Evolutionary conservation across 2,329 filamentous ascomycete species (phyloP).

Genomic region (Zelopaecilomyces penicillatus): DNA sequence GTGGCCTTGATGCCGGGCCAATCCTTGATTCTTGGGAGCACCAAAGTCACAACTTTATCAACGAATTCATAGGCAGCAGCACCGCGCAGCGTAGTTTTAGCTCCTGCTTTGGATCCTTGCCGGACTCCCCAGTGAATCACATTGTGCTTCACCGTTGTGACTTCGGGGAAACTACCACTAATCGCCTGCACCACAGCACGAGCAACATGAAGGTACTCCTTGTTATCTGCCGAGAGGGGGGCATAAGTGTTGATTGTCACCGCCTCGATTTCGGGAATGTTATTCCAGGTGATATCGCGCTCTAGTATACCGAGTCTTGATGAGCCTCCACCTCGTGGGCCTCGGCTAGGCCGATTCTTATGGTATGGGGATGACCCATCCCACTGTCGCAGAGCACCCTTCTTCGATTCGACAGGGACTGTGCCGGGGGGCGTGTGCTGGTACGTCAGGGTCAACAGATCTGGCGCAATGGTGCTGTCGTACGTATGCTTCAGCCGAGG

Average conservation of each 20-base stretch:
- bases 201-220: slow-evolving; percentile 69
- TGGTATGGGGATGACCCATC: slow-evolving; percentile 88
- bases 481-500: slow-evolving; percentile 87
- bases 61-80: slow-evolving; percentile 85
- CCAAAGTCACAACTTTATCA: slow-evolving; percentile 80
- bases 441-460: slow-evolving; percentile 85
- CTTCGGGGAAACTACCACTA: slow-evolving; percentile 62
- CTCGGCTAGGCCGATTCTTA: slow-evolving; percentile 78
- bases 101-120: slow-evolving; percentile 61
- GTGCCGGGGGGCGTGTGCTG: slow-evolving; percentile 76
- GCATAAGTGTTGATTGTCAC: slow-evolving; percentile 73
- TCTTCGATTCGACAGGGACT: slow-evolving; percentile 32
- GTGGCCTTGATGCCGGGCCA: slow-evolving; percentile 61
- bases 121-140: slow-evolving; percentile 69
- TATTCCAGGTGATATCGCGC: slow-evolving; percentile 67
- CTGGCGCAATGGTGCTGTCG: slow-evolving; percentile 74
- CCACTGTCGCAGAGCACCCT: slow-evolving; percentile 72
- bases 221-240: slow-evolving; percentile 62
- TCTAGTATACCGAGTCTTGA: slow-evolving; percentile 65
- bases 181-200: slow-evolving; percentile 81
- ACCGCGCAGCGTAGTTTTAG: slow-evolving; percentile 69
- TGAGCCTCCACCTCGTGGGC: slow-evolving; percentile 63
- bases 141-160: slow-evolving; percentile 61
- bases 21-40: slow-evolving; percentile 93
- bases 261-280: slow-evolving; percentile 72